A percentile compares a stretch with the other conserved stretches of the same genome.
Conservation (phyloP, 2,329 filamentous ascomycete species). For the Trichoderma endophyticum region DNA sequence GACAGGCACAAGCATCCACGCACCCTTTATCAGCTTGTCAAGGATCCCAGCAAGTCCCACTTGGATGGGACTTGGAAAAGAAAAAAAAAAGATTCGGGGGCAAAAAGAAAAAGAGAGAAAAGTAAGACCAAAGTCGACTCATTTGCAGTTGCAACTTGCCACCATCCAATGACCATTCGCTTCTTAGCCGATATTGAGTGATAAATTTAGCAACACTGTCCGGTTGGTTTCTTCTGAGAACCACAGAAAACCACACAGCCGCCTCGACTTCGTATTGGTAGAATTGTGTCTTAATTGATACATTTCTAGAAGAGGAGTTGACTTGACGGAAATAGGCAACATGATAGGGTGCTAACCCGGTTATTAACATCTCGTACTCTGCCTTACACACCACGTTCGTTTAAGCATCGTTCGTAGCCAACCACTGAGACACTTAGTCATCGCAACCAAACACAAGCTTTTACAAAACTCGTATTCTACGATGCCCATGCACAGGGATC, state of each 20-base stretch:
- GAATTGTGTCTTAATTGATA: not conserved
- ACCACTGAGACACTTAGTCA: not conserved
- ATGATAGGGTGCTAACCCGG: not conserved
- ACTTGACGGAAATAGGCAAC: not conserved
- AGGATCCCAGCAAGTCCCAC: slow-evolving; percentile 3
- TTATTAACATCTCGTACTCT: not conserved
- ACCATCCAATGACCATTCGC: not conserved
- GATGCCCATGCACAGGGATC: not conserved
- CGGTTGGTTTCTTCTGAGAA: not conserved
- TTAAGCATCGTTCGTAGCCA: not conserved
- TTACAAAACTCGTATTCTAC: not conserved
- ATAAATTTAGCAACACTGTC: not conserved
- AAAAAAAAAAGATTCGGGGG: not conserved
- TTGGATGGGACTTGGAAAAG: not conserved
- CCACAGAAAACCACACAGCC: not conserved
- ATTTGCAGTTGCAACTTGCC: not conserved
- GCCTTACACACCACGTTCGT: not conserved
- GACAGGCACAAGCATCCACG: not conserved
- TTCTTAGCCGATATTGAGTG: not conserved
- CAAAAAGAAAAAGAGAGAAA: not conserved
- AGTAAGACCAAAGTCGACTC: not conserved
- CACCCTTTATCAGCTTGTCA: not conserved
- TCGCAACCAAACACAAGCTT: not conserved
- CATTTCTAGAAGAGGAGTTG: not conserved
- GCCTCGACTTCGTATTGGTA: not conserved